Percentiles rank a stretch among this genome's conserved stretches.
phyloP scores from a whole-genome alignment of 768 basidiomycete genomes.

The Ramaria sp. region DNA sequence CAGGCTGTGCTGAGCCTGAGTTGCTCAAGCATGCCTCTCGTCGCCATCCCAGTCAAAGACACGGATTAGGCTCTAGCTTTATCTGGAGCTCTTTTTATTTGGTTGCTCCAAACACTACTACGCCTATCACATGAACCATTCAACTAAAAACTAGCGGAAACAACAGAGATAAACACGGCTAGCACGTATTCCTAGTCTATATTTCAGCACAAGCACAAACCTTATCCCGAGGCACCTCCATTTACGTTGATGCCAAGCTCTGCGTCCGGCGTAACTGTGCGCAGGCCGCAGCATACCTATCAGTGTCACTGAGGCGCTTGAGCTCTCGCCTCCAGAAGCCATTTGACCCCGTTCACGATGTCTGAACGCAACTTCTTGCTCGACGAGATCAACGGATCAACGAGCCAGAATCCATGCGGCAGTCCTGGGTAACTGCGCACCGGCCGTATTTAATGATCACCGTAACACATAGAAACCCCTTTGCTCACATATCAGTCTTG shows the following conservation, averaged over 20 bases:
- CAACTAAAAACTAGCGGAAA: background rate
- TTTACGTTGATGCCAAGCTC: too few relatives aligned
- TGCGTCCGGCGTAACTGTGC: too few relatives aligned
- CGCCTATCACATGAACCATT: slow-evolving; percentile 1
- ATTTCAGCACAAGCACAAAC: too few relatives aligned
- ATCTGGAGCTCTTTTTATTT: slow-evolving; percentile 1
- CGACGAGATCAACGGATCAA: background rate
- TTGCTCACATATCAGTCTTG: slow-evolving; percentile 15
- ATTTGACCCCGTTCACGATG: background rate
- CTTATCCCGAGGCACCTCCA: too few relatives aligned
- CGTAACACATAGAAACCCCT: background rate
- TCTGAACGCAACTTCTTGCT: background rate
- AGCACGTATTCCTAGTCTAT: background rate
- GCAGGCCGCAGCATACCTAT: too few relatives aligned
- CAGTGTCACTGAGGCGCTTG: too few relatives aligned
- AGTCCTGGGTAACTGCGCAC: background rate
- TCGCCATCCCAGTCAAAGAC: slow-evolving; percentile 1
- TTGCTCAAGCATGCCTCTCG: slow-evolving; percentile 6
- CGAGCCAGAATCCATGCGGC: background rate
- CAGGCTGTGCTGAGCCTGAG: background rate
- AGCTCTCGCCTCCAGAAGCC: background rate
- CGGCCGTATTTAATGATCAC: background rate
- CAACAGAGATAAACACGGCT: background rate
- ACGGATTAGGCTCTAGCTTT: background rate
- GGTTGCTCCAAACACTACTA: slow-evolving; percentile 1